Percentiles rank a stretch among this genome's conserved stretches.
Evolutionary conservation across 208 protist species (phyloP).

Genomic region (Leishmania guyanensis): DNA sequence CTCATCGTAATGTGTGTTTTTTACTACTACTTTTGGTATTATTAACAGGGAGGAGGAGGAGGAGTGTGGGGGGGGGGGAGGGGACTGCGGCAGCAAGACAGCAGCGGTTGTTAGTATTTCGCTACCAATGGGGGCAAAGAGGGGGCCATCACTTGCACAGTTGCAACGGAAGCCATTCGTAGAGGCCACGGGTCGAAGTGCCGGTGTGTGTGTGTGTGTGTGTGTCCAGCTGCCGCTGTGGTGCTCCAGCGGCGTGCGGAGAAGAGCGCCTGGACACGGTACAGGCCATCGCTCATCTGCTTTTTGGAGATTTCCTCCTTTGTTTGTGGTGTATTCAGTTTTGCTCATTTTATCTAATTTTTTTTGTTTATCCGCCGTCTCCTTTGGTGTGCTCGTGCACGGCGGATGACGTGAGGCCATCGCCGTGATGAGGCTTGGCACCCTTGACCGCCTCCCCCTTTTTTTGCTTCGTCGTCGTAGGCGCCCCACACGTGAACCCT

Average conservation of each 20-base stretch:
- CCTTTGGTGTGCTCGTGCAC: not conserved
- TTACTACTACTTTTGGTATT: slow-evolving; percentile 32
- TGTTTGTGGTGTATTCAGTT: no score
- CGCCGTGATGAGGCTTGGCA: not conserved
- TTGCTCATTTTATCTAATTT: no score
- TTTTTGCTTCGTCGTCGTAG: not conserved
- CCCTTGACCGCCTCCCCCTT: not conserved
- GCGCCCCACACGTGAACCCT: not conserved
- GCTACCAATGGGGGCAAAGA: not conserved
- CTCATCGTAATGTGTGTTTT: slow-evolving; percentile 11
- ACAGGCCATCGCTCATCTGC: not conserved
- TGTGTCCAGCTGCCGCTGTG: not conserved
- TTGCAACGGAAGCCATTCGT: not conserved
- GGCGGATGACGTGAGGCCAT: not conserved
- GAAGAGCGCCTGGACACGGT: not conserved
- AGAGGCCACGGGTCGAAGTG: not conserved
- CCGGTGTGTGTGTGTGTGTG: slow-evolving; percentile 14
- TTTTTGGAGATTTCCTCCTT: not conserved
- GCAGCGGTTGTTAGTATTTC: not conserved
- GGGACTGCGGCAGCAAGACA: not conserved
- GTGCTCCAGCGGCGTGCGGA: not conserved
- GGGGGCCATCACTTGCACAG: not conserved
- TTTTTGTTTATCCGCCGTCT: not conserved
- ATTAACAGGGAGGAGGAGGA: not conserved
- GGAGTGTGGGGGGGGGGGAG: no score